Evolutionary conservation across 1,139 yeast species (phyloP).

Genomic region (Yamadazyma diospyri): DNA sequence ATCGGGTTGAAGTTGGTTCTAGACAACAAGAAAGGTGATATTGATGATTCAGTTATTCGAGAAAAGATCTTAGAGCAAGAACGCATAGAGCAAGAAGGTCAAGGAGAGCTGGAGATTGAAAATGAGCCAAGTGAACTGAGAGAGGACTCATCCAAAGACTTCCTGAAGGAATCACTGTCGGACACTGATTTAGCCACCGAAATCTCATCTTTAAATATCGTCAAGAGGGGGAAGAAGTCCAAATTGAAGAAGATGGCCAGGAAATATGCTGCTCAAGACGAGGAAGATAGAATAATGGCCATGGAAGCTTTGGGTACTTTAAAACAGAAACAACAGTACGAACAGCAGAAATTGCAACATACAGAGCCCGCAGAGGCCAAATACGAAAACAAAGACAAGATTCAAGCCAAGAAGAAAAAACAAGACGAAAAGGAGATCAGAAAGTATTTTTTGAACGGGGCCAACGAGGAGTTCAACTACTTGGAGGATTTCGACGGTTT

Average conservation of each 20-base stretch:
- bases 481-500: slow-evolving; percentile 40
- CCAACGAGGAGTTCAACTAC: slow-evolving; percentile 31
- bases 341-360: slow-evolving; percentile 12
- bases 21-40: slow-evolving; percentile 34
- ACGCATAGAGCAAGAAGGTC: slow-evolving; percentile 10
- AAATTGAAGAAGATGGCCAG: slow-evolving; percentile 78
- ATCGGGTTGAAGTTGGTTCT: slow-evolving; percentile 42
- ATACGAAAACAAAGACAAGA: slow-evolving; percentile 26
- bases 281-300: slow-evolving; percentile 70
- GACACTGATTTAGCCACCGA: slow-evolving; percentile 4
- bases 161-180: slow-evolving; percentile 7
- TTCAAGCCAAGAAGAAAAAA: slow-evolving; percentile 35
- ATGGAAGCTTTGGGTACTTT: slow-evolving; percentile 83
- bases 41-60: slow-evolving; percentile 19
- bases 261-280: slow-evolving; percentile 90
- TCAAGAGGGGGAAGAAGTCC: slow-evolving; percentile 75
- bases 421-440: slow-evolving; percentile 51
- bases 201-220: slow-evolving; percentile 15
- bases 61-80: slow-evolving; percentile 14
- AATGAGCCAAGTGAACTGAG: slow-evolving; percentile 9
- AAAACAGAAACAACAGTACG: slow-evolving; percentile 48
- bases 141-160: too few relatives aligned
- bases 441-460: slow-evolving; percentile 39
- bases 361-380: slow-evolving; percentile 13
- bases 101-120: slow-evolving; percentile 12